Percentiles rank a stretch among this genome's conserved stretches.
These are phyloP conservation scores for Cladosporium sp. DNA, from an alignment of 2,329 filamentous ascomycete genomes.

Conservation along the genomic window DNA sequence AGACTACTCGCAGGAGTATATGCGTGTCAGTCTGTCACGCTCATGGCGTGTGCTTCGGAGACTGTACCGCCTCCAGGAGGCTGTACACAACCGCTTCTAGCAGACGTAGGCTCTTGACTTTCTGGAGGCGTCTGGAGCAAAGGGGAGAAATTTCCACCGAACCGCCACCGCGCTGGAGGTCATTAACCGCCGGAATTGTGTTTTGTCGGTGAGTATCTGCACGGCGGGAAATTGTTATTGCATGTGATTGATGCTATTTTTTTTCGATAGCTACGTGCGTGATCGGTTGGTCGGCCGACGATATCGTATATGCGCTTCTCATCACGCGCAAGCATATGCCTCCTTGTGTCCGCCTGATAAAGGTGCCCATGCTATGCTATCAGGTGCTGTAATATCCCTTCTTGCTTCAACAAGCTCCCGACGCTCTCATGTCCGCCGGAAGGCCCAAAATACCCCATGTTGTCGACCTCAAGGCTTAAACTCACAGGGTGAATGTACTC, in stretches of 20 bases:
- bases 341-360: neutral
- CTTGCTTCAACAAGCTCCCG: neutral
- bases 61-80: neutral
- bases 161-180: neutral
- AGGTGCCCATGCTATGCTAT: neutral
- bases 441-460: neutral
- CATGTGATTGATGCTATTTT: neutral
- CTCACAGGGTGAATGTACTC: conserved; percentile 24
- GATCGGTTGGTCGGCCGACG: neutral
- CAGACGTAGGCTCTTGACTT: neutral
- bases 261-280: neutral
- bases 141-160: neutral
- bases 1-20: neutral
- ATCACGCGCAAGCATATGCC: neutral
- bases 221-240: neutral
- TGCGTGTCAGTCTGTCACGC: neutral
- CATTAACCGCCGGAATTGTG: neutral
- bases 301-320: neutral
- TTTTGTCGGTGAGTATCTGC: neutral
- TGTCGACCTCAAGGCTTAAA: neutral
- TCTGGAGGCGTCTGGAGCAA: neutral
- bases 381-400: neutral
- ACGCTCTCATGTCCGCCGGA: neutral
- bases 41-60: neutral
- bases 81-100: neutral